Evolutionary conservation across 768 basidiomycete genomes (phyloP).

Genomic region (Boletus rubropictus): DNA sequence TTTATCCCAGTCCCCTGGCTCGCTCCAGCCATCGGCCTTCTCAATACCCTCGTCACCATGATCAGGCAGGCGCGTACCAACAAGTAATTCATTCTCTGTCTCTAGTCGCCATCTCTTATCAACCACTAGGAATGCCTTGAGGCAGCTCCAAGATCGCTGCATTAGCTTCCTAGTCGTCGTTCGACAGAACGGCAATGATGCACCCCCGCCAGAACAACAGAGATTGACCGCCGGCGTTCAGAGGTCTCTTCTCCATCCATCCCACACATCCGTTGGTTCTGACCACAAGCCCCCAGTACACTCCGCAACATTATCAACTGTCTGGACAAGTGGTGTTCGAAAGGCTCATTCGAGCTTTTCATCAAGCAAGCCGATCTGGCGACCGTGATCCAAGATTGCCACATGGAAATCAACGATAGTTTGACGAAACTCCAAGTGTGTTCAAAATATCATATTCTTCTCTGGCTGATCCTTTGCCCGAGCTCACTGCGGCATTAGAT

Average conservation of each 20-base stretch:
- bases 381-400: slow-evolving; percentile 41
- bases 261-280: slow-evolving; percentile 1
- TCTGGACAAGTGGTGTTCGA: slow-evolving; percentile 42
- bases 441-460: background rate
- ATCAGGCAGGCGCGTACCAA: slow-evolving; percentile 46
- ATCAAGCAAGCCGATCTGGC: slow-evolving; percentile 41
- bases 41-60: slow-evolving; percentile 41
- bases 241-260: slow-evolving; percentile 18
- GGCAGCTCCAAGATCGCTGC: slow-evolving; percentile 44
- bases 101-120: slow-evolving; percentile 2
- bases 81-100: slow-evolving; percentile 30
- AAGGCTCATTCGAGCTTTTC: slow-evolving; percentile 38
- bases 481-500: slow-evolving; percentile 44
- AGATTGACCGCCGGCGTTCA: slow-evolving; percentile 31
- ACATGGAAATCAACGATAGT: slow-evolving; percentile 41
- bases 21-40: slow-evolving; percentile 35
- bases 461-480: slow-evolving; percentile 3
- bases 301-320: slow-evolving; percentile 33
- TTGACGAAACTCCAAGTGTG: slow-evolving; percentile 43
- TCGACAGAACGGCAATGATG: slow-evolving; percentile 29
- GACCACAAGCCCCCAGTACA: slow-evolving; percentile 18
- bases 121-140: slow-evolving; percentile 34
- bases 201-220: slow-evolving; percentile 27
- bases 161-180: slow-evolving; percentile 38
- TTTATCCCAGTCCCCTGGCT: slow-evolving; percentile 47